phyloP scores from a whole-genome alignment of 371 early-diverging fungal genomes.

The Circinella umbellata region DNA sequence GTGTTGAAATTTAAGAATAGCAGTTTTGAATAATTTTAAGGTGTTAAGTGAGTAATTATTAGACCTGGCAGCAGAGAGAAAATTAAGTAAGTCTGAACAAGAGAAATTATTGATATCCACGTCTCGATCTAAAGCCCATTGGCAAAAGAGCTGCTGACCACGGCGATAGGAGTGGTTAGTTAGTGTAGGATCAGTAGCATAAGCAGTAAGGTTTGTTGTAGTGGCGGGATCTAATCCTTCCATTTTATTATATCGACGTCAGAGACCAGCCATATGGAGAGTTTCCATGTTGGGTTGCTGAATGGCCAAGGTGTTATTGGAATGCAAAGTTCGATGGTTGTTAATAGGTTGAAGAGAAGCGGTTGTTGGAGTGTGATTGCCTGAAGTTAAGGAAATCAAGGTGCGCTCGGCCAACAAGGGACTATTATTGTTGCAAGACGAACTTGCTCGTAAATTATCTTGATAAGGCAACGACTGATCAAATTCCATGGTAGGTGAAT shows the following conservation, averaged over 20 bases:
- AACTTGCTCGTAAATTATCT: not conserved
- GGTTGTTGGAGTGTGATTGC: not conserved
- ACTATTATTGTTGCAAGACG: conserved; percentile 15
- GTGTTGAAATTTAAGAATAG: not conserved
- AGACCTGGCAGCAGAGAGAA: not conserved
- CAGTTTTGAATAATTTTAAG: not conserved
- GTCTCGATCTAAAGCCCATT: not conserved
- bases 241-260: not conserved
- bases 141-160: not conserved
- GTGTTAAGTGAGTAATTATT: not conserved
- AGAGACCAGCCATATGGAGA: conserved; percentile 4
- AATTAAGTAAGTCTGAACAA: not conserved
- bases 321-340: not conserved
- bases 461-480: not conserved
- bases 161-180: not conserved
- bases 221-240: not conserved
- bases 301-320: conserved; percentile 2
- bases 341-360: not conserved
- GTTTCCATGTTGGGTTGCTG: conserved; percentile 4
- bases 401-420: conserved; percentile 22
- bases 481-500: not conserved
- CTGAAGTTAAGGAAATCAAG: conserved; percentile 18
- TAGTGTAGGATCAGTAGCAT: not conserved
- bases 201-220: not conserved
- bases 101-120: not conserved